These are phyloP conservation scores for Eucalyptus melliodora DNA, from an alignment of 345 rosid species.

Conservation along the genomic window DNA sequence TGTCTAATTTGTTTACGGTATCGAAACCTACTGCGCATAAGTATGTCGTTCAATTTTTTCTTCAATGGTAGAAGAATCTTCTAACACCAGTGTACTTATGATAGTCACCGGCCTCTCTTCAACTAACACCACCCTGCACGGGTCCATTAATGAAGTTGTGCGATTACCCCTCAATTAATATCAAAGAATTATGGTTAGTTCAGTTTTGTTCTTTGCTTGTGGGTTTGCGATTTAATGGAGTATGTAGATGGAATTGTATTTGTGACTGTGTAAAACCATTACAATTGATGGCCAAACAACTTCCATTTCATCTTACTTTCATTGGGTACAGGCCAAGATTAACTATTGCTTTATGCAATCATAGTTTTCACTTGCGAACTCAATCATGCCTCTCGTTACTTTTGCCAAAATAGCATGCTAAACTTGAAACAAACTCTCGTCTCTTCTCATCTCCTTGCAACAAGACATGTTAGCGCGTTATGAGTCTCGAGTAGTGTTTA, in stretches of 20 bases:
- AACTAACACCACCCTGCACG: background rate
- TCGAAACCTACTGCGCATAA: background rate
- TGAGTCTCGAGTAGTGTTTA: background rate
- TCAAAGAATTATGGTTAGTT: background rate
- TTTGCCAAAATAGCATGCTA: background rate
- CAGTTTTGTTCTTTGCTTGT: background rate
- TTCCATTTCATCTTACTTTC: background rate
- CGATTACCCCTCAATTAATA: background rate
- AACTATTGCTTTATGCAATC: background rate
- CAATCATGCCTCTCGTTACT: background rate
- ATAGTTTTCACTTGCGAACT: background rate
- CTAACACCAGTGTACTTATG: background rate
- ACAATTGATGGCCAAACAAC: background rate
- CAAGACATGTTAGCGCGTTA: background rate
- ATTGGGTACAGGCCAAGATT: background rate
- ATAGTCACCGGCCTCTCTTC: background rate
- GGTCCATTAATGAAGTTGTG: background rate
- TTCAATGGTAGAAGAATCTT: background rate
- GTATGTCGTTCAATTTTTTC: background rate
- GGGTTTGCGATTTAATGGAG: background rate
- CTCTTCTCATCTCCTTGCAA: background rate
- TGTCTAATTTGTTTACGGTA: background rate
- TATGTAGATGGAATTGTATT: background rate
- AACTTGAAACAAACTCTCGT: background rate
- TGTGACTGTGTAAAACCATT: background rate